Conservation (phyloP, 2,329 filamentous ascomycete species). For the Colletotrichum siamense region DNA sequence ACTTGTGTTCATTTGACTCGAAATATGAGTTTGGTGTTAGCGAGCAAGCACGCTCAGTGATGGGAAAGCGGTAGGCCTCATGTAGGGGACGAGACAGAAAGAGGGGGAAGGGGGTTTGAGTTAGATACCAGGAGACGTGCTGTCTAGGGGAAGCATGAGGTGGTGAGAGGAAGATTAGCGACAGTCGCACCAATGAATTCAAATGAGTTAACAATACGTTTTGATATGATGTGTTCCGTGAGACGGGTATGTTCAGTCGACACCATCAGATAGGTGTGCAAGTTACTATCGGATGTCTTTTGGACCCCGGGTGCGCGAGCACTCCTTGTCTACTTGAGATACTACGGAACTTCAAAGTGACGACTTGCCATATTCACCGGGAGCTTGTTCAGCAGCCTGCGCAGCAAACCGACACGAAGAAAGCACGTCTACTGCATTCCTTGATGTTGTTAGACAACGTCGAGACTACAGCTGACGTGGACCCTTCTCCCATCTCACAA, state of each 20-base stretch:
- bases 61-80: not conserved
- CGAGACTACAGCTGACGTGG: not conserved
- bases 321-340: not conserved
- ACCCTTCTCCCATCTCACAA: not conserved
- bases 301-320: not conserved
- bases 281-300: not conserved
- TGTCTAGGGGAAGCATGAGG: slow-evolving; percentile 2
- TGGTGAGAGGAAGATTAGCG: slow-evolving; percentile 20
- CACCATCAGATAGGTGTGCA: not conserved
- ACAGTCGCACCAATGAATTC: slow-evolving; percentile 5
- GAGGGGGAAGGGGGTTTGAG: not conserved
- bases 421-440: not conserved
- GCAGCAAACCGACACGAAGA: not conserved
- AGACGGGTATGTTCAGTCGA: not conserved
- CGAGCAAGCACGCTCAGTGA: not conserved
- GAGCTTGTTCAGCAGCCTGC: not conserved
- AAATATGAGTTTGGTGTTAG: not conserved
- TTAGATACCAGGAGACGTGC: not conserved
- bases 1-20: not conserved
- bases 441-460: not conserved
- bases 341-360: not conserved
- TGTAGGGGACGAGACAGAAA: not conserved
- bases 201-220: not conserved
- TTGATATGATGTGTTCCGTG: not conserved
- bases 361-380: not conserved